Base-by-base conservation (phyloP, 257 asterid species). In the Forsythia suspensa region DNA sequence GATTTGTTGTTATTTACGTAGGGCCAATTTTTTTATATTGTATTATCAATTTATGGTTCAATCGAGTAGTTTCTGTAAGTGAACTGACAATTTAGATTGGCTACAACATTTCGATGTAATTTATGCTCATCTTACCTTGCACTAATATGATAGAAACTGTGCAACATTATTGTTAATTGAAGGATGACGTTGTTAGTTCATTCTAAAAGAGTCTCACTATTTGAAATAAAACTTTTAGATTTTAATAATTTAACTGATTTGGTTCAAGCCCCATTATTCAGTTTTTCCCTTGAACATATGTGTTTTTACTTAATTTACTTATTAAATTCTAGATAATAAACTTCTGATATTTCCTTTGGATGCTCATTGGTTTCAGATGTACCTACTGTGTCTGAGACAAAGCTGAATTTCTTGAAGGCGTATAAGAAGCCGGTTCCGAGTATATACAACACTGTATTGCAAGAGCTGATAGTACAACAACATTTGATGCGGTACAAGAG, bases 351-450 rank as follows among this genome's bases (percentile, higher is more conserved):
- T 70, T 65, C 71, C 21, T 44, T 42, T 46, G 73, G 68, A 46
- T 18, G 21, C 61, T 41, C 72, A 37, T 73, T 81, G 67, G 79
- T 84, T 82, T 74, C 97, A 95, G 98, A 93, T 85, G 48, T 85
- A 79, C 98, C 97, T 37, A 90, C 97, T 68, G 98, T 95, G 9
- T 61, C 98, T 6, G 91, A 92, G 77, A 95, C 99, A 72, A 95
- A 95, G 83, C 34, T 71, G 80, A 93, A 90, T 82, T 95, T 95
- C 89, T 84, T 95, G 79, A 93, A 85, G 80, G 89, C 97, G 24
- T 95, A 95, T 75, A 95, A 91, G 86, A 88, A 90, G 76, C 99
- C 99, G 20, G 92, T 95, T 81, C 98, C 99, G 16, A 92, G 97
- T 80, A 78, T 95, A 84, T 95, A 93, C 91, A 90, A 91, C 90